Evolutionary conservation across 768 basidiomycete genomes (phyloP), one percentile per base, ranked within the genome.

Genomic region (Udeniomyces megalosporus): DNA sequence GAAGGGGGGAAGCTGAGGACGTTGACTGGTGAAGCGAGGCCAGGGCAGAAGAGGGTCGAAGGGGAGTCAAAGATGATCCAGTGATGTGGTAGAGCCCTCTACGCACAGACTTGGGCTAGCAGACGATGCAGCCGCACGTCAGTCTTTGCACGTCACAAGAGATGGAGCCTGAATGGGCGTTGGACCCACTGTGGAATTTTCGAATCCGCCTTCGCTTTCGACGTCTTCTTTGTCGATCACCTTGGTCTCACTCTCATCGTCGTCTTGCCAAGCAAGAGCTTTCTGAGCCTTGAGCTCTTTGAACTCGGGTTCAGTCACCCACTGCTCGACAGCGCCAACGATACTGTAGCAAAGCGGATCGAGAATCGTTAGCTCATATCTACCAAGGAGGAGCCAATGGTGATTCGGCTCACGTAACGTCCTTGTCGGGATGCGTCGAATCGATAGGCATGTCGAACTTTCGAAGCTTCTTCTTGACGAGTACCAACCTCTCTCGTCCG

Each of bases 391-490:
- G 6, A 35, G 17, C 31, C 5, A 1, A 26, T n/a, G n/a, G n/a
- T n/a, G n/a, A 11, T 11, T 6, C 14, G 4, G 14, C 58, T 50
- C 49, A 50, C 35, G 44, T 45, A 24, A 57, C 32, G 44, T 58
- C 49, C 49, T 42, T 32, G 29, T 61, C 52, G 7, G 53, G 60
- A 54, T 55, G 53, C 32, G 52, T 53, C 26, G 50, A 52, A 32
- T 61, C 60, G 44, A 29, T 31, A 22, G 60, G 53, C 60, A 61
- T 61, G 26, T 61, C 52, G n/a, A 38, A 58, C 51, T 58, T 58
- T 22, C 62, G 31, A 24, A 63, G 45, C 35, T 32, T 15, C 62
- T 63, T 63, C 55, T 63, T 63, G 48, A 63, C 62, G 28, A 63
- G 42, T 38, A 63, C 56, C 46, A 58, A 44, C 2, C 56, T 55